phyloP scores from a whole-genome alignment of 2,329 filamentous ascomycete genomes.

The Paecilomyces formosus region DNA sequence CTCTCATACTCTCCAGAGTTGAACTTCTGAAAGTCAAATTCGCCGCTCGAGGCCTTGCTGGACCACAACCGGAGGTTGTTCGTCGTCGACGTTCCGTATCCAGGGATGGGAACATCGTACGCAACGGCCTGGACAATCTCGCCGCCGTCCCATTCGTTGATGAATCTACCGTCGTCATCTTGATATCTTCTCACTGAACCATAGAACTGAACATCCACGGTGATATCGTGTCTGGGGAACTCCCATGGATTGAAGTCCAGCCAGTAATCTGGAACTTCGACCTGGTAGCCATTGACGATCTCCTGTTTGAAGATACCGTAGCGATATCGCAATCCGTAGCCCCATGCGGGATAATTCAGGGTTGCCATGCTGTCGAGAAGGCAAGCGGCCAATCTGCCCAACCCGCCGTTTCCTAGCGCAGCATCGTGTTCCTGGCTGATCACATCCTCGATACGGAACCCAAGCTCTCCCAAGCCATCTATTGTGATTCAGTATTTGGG shows the following conservation, averaged over 20 bases:
- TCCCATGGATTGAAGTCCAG: constrained; percentile 99
- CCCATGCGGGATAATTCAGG: constrained; percentile 94
- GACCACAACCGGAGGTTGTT: constrained; percentile 98
- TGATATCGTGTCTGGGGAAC: constrained; percentile 90
- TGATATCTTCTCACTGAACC: constrained; percentile 68
- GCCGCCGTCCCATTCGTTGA: constrained; percentile 79
- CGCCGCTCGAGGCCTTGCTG: constrained; percentile 91
- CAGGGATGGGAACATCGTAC: constrained; percentile 88
- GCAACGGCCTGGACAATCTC: constrained; percentile 88
- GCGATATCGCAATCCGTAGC: constrained; percentile 89
- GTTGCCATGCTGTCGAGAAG: constrained; percentile 95
- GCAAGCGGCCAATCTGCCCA: constrained; percentile 89
- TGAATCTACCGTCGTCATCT: constrained; percentile 68
- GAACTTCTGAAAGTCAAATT: constrained; percentile 99
- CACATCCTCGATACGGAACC: constrained; percentile 94
- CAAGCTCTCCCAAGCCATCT: constrained; percentile 82
- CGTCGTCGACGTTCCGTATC: constrained; percentile 80
- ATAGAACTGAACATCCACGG: constrained; percentile 95
- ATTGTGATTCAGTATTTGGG: constrained; percentile 10
- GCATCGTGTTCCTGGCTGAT: constrained; percentile 94
- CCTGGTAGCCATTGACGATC: constrained; percentile 95
- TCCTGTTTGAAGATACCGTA: constrained; percentile 99
- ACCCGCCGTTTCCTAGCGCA: constrained; percentile 88
- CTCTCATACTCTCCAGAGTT: constrained; percentile 97
- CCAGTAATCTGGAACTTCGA: constrained; percentile 98